These are phyloP conservation scores for Heliosperma pusillum DNA, from an alignment of 148 eudicot species.

Conservation along the genomic window DNA sequence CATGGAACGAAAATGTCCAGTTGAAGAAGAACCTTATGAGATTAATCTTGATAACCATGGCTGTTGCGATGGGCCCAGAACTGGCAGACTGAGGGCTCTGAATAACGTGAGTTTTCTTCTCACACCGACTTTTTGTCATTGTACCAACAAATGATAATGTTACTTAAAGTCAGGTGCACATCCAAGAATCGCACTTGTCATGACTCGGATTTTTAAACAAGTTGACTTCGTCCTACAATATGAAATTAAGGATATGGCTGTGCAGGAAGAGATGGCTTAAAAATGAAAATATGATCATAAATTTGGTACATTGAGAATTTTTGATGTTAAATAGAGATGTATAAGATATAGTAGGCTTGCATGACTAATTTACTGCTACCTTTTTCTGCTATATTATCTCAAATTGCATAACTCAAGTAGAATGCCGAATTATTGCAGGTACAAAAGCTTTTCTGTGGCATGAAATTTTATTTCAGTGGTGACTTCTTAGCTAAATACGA, in stretches of 20 bases:
- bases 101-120: conserved; percentile 45
- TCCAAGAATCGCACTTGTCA: too few species aligned
- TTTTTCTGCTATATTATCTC: not conserved
- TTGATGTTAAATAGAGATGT: too few species aligned
- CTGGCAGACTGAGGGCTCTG: conserved; percentile 61
- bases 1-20: conserved; percentile 38
- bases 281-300: too few species aligned
- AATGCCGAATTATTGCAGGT: conserved; percentile 35
- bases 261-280: too few species aligned
- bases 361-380: not conserved
- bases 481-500: conserved; percentile 56
- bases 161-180: too few species aligned
- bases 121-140: not conserved
- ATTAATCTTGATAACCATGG: conserved; percentile 71
- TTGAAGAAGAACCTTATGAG: conserved; percentile 76
- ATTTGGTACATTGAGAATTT: too few species aligned
- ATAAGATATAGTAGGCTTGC: too few species aligned
- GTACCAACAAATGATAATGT: too few species aligned
- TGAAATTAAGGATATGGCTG: too few species aligned
- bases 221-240: too few species aligned
- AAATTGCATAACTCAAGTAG: not conserved
- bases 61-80: conserved; percentile 66
- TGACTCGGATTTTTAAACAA: too few species aligned
- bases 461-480: conserved; percentile 55
- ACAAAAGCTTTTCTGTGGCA: conserved; percentile 64